Percentiles rank a stretch among this genome's conserved stretches.
Evolutionary conservation across 2,329 filamentous ascomycete species (phyloP).

Genomic region (Leptoxyphium fumago): DNA sequence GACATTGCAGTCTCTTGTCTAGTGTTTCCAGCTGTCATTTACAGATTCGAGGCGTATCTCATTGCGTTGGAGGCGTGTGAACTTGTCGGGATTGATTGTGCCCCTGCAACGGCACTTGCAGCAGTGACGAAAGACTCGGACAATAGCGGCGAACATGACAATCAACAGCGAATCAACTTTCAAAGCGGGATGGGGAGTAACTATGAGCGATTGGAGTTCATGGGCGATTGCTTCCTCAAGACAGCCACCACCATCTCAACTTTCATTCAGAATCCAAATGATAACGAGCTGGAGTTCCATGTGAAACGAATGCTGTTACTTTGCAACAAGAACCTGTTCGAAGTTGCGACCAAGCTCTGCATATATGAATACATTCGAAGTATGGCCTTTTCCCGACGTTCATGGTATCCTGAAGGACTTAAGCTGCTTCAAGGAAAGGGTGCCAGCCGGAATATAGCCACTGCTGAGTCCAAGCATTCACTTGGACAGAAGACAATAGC

Average conservation of each 20-base stretch:
- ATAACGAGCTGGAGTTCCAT: slow-evolving; percentile 76
- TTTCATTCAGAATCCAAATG: slow-evolving; percentile 60
- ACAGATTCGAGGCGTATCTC: slow-evolving; percentile 66
- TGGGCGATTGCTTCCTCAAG: slow-evolving; percentile 89
- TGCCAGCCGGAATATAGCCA: slow-evolving; percentile 24
- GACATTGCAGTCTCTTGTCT: slow-evolving; percentile 59
- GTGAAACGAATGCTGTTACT: slow-evolving; percentile 81
- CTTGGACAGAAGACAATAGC: slow-evolving; percentile 67
- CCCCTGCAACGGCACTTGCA: slow-evolving; percentile 60
- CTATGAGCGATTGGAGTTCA: slow-evolving; percentile 85
- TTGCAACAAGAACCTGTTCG: slow-evolving; percentile 81
- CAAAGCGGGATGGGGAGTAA: slow-evolving; percentile 82
- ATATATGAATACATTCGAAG: slow-evolving; percentile 68
- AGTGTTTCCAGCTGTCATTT: slow-evolving; percentile 69
- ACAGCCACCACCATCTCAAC: slow-evolving; percentile 86
- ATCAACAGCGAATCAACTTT: slow-evolving; percentile 52
- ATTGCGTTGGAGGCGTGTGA: slow-evolving; percentile 64
- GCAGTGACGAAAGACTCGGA: slow-evolving; percentile 88
- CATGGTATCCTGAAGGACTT: slow-evolving; percentile 78
- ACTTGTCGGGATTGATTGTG: slow-evolving; percentile 48
- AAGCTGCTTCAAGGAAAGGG: slow-evolving; percentile 50
- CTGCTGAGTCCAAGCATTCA: slow-evolving; percentile 18
- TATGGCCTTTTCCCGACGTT: slow-evolving; percentile 61
- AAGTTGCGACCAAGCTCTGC: slow-evolving; percentile 53
- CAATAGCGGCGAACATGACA: slow-evolving; percentile 56